Percentiles rank a stretch among this genome's conserved stretches.
These are phyloP conservation scores for Globisporangium nagaii DNA, from an alignment of 352 stramenopile species.

Conservation along the genomic window DNA sequence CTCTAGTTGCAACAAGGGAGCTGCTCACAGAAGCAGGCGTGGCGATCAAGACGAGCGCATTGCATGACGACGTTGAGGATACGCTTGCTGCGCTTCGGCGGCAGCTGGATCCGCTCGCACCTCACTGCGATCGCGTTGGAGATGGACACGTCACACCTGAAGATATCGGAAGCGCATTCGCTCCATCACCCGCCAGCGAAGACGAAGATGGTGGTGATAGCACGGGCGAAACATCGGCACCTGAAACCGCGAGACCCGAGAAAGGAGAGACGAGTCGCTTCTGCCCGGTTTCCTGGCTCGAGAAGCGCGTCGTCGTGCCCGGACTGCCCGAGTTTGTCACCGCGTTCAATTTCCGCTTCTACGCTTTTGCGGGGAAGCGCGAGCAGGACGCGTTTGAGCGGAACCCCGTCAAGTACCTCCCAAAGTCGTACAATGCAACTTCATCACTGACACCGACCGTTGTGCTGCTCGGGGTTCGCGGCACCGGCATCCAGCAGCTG, in stretches of 20 bases:
- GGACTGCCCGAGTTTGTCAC: conserved; percentile 31
- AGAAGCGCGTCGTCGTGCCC: conserved; percentile 30
- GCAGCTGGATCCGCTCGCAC: conserved; percentile 30
- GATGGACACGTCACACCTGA: conserved; percentile 27
- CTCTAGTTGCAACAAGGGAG: conserved; percentile 13
- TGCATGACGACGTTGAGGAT: conserved; percentile 16
- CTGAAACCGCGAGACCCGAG: background rate
- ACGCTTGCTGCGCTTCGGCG: conserved; percentile 24
- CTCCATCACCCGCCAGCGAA: conserved; percentile 10
- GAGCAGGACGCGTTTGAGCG: conserved; percentile 44
- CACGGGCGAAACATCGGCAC: background rate
- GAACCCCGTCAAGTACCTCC: conserved; percentile 42
- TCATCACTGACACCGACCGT: conserved; percentile 30
- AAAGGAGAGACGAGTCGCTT: conserved; percentile 55
- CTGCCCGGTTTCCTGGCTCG: conserved; percentile 56
- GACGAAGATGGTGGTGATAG: conserved; percentile 4
- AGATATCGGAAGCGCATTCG: conserved; percentile 27
- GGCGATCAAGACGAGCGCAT: background rate
- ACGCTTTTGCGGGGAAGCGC: conserved; percentile 39
- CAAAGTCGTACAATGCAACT: conserved; percentile 18
- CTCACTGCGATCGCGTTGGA: conserved; percentile 35
- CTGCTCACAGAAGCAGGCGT: conserved; percentile 7
- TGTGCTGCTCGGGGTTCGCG: conserved; percentile 49
- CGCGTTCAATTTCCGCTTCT: conserved; percentile 41
- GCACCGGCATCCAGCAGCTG: conserved; percentile 8